Evolutionary conservation across 257 asterid genomes (phyloP).

Genomic region (Catharanthus roseus): DNA sequence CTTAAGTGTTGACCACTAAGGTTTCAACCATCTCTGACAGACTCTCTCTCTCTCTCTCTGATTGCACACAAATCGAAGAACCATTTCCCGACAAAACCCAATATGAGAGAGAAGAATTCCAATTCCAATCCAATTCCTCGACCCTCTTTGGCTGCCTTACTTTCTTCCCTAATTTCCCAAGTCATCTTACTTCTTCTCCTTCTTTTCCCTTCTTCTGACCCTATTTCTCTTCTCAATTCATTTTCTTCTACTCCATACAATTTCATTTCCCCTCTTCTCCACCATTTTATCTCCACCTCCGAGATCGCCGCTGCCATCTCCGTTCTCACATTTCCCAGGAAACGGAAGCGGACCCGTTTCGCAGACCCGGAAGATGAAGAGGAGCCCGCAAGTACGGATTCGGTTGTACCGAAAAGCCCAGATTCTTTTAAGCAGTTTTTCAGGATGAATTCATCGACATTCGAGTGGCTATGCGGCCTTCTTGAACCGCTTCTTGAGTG

Average conservation of each 20-base stretch:
- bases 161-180: constrained; percentile 59
- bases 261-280: constrained; percentile 35
- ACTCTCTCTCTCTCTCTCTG: too few relatives aligned
- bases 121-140: too few relatives aligned
- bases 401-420: constrained; percentile 37
- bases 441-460: constrained; percentile 54
- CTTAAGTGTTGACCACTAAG: not conserved
- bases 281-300: constrained; percentile 46
- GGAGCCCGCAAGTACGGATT: constrained; percentile 15
- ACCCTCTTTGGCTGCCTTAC: constrained; percentile 36
- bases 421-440: constrained; percentile 52
- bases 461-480: constrained; percentile 84
- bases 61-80: constrained; percentile 24
- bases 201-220: constrained; percentile 17
- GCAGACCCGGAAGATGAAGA: constrained; percentile 21
- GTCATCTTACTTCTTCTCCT: constrained; percentile 18
- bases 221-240: not conserved
- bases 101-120: constrained; percentile 20
- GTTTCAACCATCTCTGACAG: constrained; percentile 11
- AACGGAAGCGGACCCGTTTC: constrained; percentile 51
- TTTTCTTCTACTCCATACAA: constrained; percentile 16
- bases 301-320: constrained; percentile 40
- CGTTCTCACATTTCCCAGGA: constrained; percentile 34
- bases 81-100: constrained; percentile 16
- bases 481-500: constrained; percentile 84